Evolutionary conservation across 192 early-diverging fungal species (phyloP).

Genomic region (Backusella psychrophila): DNA sequence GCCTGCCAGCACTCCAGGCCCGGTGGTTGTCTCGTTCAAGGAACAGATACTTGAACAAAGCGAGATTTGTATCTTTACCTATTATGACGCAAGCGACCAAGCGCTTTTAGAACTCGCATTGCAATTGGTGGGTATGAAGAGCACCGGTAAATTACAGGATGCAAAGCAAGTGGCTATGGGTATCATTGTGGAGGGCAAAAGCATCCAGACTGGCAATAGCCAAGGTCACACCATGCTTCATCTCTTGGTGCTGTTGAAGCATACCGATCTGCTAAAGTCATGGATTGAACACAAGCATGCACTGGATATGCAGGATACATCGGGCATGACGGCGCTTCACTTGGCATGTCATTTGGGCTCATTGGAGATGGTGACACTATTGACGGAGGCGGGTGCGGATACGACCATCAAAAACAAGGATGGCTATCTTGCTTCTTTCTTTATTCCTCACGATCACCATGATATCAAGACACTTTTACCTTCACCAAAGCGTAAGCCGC

Average conservation of each 20-base stretch:
- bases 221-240: conserved; percentile 65
- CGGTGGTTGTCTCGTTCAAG: conserved; percentile 63
- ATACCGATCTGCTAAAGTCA: conserved; percentile 43
- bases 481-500: not conserved
- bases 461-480: not conserved
- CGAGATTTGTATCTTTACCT: conserved; percentile 42
- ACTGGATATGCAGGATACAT: conserved; percentile 53
- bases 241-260: conserved; percentile 58
- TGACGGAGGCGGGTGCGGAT: conserved; percentile 47
- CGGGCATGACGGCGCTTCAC: conserved; percentile 69
- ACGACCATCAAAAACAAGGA: not conserved
- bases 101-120: conserved; percentile 90
- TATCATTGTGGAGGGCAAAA: conserved; percentile 48
- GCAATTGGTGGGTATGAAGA: conserved; percentile 83
- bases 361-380: conserved; percentile 45
- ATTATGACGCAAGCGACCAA: conserved; percentile 71
- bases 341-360: conserved; percentile 60
- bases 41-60: conserved; percentile 43
- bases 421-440: not conserved
- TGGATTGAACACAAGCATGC: conserved; percentile 28
- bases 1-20: conserved; percentile 68
- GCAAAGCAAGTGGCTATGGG: conserved; percentile 72
- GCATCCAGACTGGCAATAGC: conserved; percentile 22
- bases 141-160: conserved; percentile 77
- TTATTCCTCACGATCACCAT: not conserved